These are phyloP conservation scores for Gyrodon lividus DNA, from an alignment of 768 basidiomycete genomes.

Conservation along the genomic window DNA sequence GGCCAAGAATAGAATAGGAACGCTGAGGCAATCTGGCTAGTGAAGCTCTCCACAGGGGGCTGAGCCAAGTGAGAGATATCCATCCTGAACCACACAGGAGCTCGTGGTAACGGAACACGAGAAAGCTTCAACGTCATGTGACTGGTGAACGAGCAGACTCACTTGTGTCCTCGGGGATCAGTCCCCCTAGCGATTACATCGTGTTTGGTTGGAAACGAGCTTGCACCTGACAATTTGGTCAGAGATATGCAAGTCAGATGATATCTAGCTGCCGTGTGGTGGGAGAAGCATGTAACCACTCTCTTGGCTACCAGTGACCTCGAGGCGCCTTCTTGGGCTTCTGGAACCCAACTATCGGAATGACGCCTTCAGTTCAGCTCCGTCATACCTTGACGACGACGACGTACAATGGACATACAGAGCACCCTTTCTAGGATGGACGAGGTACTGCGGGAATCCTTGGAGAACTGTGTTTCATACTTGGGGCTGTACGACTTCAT, in stretches of 20 bases:
- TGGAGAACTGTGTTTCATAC: no score
- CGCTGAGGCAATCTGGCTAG: no score
- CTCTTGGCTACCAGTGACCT: conserved; percentile 1
- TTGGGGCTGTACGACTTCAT: no score
- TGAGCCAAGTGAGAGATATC: no score
- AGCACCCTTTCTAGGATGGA: background rate
- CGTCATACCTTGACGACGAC: background rate
- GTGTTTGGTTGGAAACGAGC: background rate
- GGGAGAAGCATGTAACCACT: background rate
- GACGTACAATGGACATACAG: background rate
- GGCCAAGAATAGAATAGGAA: background rate
- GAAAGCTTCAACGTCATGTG: no score
- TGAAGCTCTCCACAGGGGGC: no score
- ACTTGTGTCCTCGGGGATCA: background rate
- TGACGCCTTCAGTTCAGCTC: background rate
- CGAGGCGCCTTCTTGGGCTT: background rate
- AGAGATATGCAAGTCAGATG: background rate
- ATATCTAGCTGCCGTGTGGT: background rate
- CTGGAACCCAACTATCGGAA: background rate
- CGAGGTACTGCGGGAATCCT: no score
- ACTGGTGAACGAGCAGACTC: no score
- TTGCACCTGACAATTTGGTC: background rate
- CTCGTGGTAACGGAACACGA: no score
- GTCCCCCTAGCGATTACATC: background rate
- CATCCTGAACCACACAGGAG: no score